Percentiles rank a stretch among this genome's conserved stretches.
These are phyloP conservation scores for Nissolia schottii DNA, from an alignment of 306 rosid genomes.

Conservation along the genomic window DNA sequence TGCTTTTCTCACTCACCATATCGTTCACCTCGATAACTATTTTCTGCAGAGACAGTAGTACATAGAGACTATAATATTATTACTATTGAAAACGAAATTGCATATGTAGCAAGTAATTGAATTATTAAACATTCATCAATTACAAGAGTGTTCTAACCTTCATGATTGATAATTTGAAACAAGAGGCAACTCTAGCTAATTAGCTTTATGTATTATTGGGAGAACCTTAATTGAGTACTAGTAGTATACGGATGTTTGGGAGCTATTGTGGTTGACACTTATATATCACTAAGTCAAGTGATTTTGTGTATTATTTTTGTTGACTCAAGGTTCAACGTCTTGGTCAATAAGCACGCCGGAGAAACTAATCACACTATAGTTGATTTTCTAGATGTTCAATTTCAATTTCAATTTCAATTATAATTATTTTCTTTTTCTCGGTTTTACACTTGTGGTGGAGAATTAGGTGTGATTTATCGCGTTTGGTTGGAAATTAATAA, in stretches of 20 bases:
- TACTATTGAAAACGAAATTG: too few species aligned
- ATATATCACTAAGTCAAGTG: neutral
- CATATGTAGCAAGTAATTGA: neutral
- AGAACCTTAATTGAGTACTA: neutral
- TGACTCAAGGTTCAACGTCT: neutral
- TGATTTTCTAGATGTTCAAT: neutral
- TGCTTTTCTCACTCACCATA: conserved; percentile 16
- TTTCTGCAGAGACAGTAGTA: neutral
- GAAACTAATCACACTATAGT: too few species aligned
- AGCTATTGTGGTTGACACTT: neutral
- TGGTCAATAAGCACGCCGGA: neutral
- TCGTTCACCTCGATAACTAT: conserved; percentile 20
- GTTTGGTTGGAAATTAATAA: neutral
- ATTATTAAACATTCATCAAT: neutral
- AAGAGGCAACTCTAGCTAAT: neutral
- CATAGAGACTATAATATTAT: neutral
- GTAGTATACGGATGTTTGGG: neutral
- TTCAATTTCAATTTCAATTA: neutral
- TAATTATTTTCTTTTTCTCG: neutral
- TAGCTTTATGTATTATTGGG: neutral
- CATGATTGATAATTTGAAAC: neutral
- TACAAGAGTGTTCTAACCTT: conserved; percentile 7
- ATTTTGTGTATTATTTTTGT: neutral
- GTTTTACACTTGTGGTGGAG: neutral
- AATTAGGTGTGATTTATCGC: neutral